Evolutionary conservation across 1,139 yeast genomes (phyloP).

Genomic region (Chernovozyma sophiae-reginae): DNA sequence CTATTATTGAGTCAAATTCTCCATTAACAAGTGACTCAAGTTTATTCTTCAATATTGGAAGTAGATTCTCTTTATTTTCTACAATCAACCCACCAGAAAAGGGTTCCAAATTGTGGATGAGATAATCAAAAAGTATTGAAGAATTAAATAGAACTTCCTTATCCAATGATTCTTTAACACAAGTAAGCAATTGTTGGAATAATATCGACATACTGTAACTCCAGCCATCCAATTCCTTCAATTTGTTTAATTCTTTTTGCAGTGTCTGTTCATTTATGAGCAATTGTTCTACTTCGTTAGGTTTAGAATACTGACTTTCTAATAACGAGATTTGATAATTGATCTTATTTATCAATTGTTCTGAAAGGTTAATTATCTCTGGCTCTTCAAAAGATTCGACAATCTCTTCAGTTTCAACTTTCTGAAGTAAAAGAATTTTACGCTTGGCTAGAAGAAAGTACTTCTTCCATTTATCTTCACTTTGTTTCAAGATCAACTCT

Average conservation of each 20-base stretch:
- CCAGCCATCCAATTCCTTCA: constrained; percentile 58
- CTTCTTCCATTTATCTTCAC: constrained; percentile 43
- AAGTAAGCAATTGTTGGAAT: constrained; percentile 37
- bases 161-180: constrained; percentile 45
- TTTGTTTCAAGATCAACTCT: constrained; percentile 29
- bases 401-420: constrained; percentile 33
- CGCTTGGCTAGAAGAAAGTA: constrained; percentile 56
- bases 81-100: constrained; percentile 6
- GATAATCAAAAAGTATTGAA: constrained; percentile 43
- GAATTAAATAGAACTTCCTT: constrained; percentile 54
- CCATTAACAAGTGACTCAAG: constrained; percentile 32
- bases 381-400: constrained; percentile 9
- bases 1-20: constrained; percentile 34
- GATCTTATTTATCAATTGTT: constrained; percentile 22
- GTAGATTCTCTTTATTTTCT: background rate
- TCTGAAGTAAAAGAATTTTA: constrained; percentile 45
- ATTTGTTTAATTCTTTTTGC: constrained; percentile 28
- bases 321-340: constrained; percentile 44
- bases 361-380: constrained; percentile 18
- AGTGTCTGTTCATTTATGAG: background rate
- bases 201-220: constrained; percentile 33
- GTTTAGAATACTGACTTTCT: constrained; percentile 46
- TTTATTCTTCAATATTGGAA: background rate
- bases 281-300: constrained; percentile 28
- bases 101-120: constrained; percentile 26